Evolutionary conservation across 1,139 yeast genomes (phyloP).

Genomic region (Geotrichum aggregatum): DNA sequence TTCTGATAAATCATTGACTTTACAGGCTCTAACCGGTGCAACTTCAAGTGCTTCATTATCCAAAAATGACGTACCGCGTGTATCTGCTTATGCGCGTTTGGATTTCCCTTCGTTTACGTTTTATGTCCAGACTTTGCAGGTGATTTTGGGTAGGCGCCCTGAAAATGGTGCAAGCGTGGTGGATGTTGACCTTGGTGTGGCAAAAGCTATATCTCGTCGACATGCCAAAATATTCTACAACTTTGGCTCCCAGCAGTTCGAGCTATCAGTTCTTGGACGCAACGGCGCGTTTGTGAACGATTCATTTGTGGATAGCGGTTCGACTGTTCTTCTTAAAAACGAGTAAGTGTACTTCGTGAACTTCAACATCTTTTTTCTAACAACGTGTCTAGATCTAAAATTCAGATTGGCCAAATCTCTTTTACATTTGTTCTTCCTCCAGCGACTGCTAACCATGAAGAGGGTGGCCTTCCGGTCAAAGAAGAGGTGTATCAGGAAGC

Average conservation of each 20-base stretch:
- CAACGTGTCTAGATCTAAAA: conserved; percentile 52
- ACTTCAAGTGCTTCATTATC: not conserved
- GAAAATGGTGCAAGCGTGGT: conserved; percentile 53
- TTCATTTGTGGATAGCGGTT: conserved; percentile 78
- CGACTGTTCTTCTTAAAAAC: conserved; percentile 81
- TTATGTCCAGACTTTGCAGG: conserved; percentile 93
- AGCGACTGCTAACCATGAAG: conserved; percentile 15
- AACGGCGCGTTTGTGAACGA: conserved; percentile 97
- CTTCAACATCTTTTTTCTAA: conserved; percentile 2
- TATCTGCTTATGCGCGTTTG: conserved; percentile 89
- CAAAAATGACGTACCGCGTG: conserved; percentile 15
- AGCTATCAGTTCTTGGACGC: conserved; percentile 82
- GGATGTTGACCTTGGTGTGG: conserved; percentile 87
- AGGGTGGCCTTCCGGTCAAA: not conserved
- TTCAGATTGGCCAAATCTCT: conserved; percentile 90
- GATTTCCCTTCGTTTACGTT: conserved; percentile 92
- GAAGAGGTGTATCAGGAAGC: not conserved
- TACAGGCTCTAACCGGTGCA: conserved; percentile 12
- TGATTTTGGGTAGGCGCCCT: conserved; percentile 81
- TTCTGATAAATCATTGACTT: conserved; percentile 14
- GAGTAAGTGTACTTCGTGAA: conserved; percentile 28
- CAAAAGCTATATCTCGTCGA: conserved; percentile 84
- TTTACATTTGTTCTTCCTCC: conserved; percentile 79
- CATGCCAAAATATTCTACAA: conserved; percentile 95
- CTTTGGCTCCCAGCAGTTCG: conserved; percentile 91